Base-by-base conservation (phyloP, 176 grass and related monocot species). In the Oropetium thomaeum region DNA sequence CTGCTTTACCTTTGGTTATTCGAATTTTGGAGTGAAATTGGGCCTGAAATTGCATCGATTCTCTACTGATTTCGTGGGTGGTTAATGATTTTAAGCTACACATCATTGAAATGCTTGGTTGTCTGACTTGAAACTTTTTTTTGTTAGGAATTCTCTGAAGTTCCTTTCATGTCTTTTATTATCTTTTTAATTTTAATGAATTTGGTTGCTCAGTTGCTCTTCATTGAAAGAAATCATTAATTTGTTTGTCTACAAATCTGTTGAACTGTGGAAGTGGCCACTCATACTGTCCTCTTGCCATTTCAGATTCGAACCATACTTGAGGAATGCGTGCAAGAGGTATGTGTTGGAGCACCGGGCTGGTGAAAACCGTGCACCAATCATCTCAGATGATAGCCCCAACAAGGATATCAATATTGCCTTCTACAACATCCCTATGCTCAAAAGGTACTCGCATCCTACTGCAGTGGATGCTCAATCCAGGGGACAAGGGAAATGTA, bases 261-360 rank as follows among this genome's bases (percentile, higher is more conserved):
- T 61, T 40, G 58, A 29, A 76, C 5, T 70, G 23, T 41, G 3
- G 62, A 32, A 69, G 49, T 54, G 17, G 1, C 15, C n/a, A 37
- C 65, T 53, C 31, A 81, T 78, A 35, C 71, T 7, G 0, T 1
- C 10, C 33, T 45, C 85, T 28, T 14, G 16, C 51, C 47, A 4
- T 62, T 42, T 65, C 75, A 98, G 96, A 83, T 99, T 99, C 32
- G 91, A 95, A 65, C 82, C 89, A 0, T 95, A 86, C 65, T 66
- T 99, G n/a, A 81, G 87, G 47, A 95, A 99, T 65, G 96, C 91
- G 15, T 99, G 96, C 76, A 95, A 95, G 71, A 91, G 91, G 69
- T 99, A 95, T 79, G 89, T 99, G 60, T 83, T 82, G 75, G 86
- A 93, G 60, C 79, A 86, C 3, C 87, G 88, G 51, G 83, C 87